Conservation (phyloP, 2,329 filamentous ascomycete genomes). For the Fusarium temperatum region DNA sequence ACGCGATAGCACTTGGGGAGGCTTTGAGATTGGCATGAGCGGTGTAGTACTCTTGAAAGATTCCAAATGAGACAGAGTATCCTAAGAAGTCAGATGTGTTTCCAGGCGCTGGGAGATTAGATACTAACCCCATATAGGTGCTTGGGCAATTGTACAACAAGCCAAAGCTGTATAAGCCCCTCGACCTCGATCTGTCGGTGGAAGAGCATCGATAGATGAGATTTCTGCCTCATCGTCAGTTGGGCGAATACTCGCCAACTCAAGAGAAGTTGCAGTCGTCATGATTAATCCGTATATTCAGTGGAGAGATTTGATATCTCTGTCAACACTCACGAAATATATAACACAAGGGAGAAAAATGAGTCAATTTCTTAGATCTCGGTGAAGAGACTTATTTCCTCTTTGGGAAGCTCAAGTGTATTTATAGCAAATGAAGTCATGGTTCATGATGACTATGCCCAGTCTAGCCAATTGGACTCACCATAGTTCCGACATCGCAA, state of each 20-base stretch:
- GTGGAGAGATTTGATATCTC: background rate
- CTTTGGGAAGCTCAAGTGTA: slow-evolving; percentile 2
- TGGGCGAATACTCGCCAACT: slow-evolving; percentile 17
- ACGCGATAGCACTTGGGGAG: slow-evolving; percentile 41
- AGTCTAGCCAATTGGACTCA: slow-evolving; percentile 22
- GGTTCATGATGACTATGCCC: background rate
- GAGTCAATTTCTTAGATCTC: slow-evolving; percentile 10
- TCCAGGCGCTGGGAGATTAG: too few relatives aligned
- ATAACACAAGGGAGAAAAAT: background rate
- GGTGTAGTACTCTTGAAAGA: slow-evolving; percentile 75
- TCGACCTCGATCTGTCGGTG: slow-evolving; percentile 44
- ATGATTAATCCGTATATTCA: background rate
- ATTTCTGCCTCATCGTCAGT: background rate
- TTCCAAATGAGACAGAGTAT: slow-evolving; percentile 62
- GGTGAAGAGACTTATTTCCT: slow-evolving; percentile 21
- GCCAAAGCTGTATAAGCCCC: slow-evolving; percentile 43
- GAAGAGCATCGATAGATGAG: slow-evolving; percentile 29
- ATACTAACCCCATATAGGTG: slow-evolving; percentile 46
- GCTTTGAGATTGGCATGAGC: slow-evolving; percentile 64
- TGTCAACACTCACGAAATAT: background rate
- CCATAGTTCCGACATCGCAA: slow-evolving; percentile 36
- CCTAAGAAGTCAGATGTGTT: slow-evolving; percentile 22
- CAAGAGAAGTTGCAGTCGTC: slow-evolving; percentile 16
- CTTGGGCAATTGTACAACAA: slow-evolving; percentile 46
- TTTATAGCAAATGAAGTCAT: slow-evolving; percentile 26